Evolutionary conservation across 2,329 filamentous ascomycete genomes (phyloP).

Genomic region (Daldinia sp.): DNA sequence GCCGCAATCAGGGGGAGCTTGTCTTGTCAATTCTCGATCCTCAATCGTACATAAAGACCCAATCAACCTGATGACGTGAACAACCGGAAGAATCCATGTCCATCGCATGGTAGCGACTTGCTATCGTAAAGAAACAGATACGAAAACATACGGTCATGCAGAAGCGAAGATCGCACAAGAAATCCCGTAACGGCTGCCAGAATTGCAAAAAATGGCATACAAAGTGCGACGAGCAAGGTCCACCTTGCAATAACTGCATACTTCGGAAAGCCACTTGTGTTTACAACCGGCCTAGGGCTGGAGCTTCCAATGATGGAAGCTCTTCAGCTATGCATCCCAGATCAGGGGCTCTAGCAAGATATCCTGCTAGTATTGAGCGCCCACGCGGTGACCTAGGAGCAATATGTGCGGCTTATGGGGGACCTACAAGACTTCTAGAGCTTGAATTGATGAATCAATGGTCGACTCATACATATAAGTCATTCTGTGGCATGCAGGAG

Average conservation of each 20-base stretch:
- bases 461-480: slow-evolving; percentile 59
- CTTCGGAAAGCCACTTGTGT: slow-evolving; percentile 49
- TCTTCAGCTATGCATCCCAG: slow-evolving; percentile 26
- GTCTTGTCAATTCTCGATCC: background rate
- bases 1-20: slow-evolving; percentile 6
- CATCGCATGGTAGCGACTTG: background rate
- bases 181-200: slow-evolving; percentile 52
- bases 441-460: slow-evolving; percentile 66
- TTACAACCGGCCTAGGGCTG: slow-evolving; percentile 43
- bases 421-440: slow-evolving; percentile 51
- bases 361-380: slow-evolving; percentile 17
- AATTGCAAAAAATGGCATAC: slow-evolving; percentile 54
- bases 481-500: slow-evolving; percentile 55
- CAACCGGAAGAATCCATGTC: slow-evolving; percentile 1
- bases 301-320: slow-evolving; percentile 10
- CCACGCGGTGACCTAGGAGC: slow-evolving; percentile 32
- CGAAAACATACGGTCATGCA: slow-evolving; percentile 42
- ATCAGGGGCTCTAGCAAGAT: background rate
- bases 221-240: slow-evolving; percentile 51
- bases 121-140: background rate
- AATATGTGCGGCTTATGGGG: slow-evolving; percentile 36
- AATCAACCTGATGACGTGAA: slow-evolving; percentile 23
- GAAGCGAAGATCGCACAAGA: slow-evolving; percentile 52
- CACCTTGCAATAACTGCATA: slow-evolving; percentile 49
- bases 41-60: background rate